Percentiles rank a stretch among this genome's conserved stretches.
Evolutionary conservation across 225 moss, liverwort and hornwort species (phyloP).

Genomic region (Thuidium tamariscinum): DNA sequence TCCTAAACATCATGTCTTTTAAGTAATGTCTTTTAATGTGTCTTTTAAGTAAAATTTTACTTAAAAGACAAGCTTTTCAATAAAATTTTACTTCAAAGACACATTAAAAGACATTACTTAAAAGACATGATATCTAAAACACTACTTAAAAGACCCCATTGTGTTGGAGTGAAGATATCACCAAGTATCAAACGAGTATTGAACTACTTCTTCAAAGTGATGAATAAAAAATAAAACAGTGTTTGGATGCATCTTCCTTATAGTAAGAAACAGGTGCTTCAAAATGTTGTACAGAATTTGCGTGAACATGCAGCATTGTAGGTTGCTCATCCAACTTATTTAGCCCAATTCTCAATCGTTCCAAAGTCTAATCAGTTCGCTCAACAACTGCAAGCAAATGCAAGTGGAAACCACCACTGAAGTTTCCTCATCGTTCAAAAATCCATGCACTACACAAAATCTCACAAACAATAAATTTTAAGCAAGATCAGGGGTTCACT

Average conservation of each 20-base stretch:
- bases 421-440: background rate
- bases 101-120: too few relatives aligned
- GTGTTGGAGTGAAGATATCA: too few relatives aligned
- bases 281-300: background rate
- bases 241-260: too few relatives aligned
- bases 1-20: too few relatives aligned
- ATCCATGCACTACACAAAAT: too few relatives aligned
- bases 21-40: too few relatives aligned
- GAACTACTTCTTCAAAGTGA: background rate
- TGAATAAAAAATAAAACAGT: rapidly evolving
- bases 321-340: background rate
- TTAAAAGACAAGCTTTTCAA: too few relatives aligned
- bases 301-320: background rate
- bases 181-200: too few relatives aligned
- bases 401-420: background rate
- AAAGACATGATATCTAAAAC: too few relatives aligned
- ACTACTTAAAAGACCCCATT: too few relatives aligned
- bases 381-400: background rate
- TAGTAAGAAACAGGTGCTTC: background rate
- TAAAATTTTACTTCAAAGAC: too few relatives aligned
- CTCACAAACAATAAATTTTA: background rate
- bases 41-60: too few relatives aligned
- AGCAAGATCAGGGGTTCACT: background rate
- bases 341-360: background rate
- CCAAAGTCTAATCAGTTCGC: background rate